These are phyloP conservation scores for Capsicum pubescens DNA, from an alignment of 257 asterid species.

Conservation along the genomic window DNA sequence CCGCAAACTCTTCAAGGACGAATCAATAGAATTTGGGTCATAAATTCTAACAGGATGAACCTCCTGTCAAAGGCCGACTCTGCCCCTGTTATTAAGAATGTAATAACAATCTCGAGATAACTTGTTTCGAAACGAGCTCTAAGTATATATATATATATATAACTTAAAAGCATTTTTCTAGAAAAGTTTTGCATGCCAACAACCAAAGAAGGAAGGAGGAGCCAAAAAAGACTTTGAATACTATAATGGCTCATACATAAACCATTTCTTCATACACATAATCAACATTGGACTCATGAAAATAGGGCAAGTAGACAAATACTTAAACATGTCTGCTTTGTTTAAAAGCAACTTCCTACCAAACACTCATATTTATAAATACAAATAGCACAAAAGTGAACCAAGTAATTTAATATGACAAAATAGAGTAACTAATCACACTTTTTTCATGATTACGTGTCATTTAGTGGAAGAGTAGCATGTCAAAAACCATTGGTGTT, in stretches of 20 bases:
- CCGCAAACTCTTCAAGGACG: no score
- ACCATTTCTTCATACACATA: background rate
- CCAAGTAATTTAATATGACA: background rate
- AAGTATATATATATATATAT: no score
- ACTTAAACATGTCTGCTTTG: conserved; percentile 8
- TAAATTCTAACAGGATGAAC: no score
- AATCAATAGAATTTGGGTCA: no score
- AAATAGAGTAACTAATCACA: background rate
- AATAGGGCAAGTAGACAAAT: background rate
- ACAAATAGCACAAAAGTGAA: background rate
- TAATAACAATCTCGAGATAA: no score
- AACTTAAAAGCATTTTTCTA: no score
- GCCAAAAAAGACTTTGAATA: background rate
- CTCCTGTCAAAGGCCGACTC: no score
- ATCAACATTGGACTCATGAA: conserved; percentile 9
- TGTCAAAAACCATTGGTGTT: no score
- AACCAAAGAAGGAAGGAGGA: background rate
- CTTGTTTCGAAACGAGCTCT: no score
- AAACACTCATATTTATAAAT: background rate
- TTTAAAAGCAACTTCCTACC: background rate
- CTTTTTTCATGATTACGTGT: background rate
- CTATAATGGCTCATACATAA: background rate
- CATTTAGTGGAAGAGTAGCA: no score
- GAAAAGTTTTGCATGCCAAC: background rate
- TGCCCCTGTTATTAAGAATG: no score